Evolutionary conservation across 768 basidiomycete species (phyloP).

Genomic region (Phallus indusiatus): DNA sequence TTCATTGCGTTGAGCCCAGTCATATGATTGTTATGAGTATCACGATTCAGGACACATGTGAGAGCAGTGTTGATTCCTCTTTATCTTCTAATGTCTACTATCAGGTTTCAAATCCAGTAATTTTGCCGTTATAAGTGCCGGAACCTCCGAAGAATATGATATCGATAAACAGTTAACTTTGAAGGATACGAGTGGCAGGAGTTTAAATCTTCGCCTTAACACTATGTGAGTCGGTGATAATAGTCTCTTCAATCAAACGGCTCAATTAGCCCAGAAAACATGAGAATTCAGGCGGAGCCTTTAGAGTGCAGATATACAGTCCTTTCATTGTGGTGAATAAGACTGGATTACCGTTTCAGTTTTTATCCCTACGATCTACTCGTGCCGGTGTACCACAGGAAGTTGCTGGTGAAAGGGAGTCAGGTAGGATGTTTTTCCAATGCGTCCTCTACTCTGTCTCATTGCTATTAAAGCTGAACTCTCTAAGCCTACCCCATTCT

Average conservation of each 20-base stretch:
- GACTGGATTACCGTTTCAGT: slow-evolving; percentile 72
- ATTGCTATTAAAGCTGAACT: slow-evolving; percentile 31
- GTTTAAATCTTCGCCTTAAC: slow-evolving; percentile 75
- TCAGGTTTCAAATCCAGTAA: slow-evolving; percentile 88
- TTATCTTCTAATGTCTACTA: background rate
- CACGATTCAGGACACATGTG: slow-evolving; percentile 86
- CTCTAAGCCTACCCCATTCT: slow-evolving; percentile 58
- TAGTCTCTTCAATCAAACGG: background rate
- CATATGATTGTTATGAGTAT: slow-evolving; percentile 88
- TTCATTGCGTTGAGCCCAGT: slow-evolving; percentile 87
- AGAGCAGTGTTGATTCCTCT: slow-evolving; percentile 11
- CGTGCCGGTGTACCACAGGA: slow-evolving; percentile 60
- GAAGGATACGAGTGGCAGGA: slow-evolving; percentile 63
- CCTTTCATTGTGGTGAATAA: slow-evolving; percentile 91
- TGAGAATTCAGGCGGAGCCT: slow-evolving; percentile 87
- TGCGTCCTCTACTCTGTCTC: slow-evolving; percentile 7
- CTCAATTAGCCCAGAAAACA: slow-evolving; percentile 40
- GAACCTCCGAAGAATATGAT: slow-evolving; percentile 82
- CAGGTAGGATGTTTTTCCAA: slow-evolving; percentile 34
- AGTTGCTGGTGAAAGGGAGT: slow-evolving; percentile 71
- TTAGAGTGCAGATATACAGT: slow-evolving; percentile 90
- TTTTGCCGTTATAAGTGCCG: slow-evolving; percentile 95
- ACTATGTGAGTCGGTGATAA: slow-evolving; percentile 58
- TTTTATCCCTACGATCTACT: slow-evolving; percentile 54
- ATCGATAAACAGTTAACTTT: slow-evolving; percentile 65